Evolutionary conservation across 768 basidiomycete species (phyloP).

Genomic region (Scleroderma bovista): DNA sequence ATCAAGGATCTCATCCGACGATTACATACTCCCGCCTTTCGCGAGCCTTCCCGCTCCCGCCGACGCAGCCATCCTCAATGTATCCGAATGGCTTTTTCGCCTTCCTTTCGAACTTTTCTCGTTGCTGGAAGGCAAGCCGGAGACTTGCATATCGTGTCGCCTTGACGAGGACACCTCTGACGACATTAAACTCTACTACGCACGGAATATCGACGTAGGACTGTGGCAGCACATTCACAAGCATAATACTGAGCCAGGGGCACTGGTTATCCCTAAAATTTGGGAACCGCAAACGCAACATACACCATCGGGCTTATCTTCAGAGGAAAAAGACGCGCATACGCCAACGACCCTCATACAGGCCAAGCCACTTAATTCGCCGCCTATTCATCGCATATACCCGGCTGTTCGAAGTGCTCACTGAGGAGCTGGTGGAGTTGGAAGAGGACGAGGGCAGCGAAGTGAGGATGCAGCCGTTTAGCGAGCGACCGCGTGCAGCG

Average conservation of each 20-base stretch:
- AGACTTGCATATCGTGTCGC: slow-evolving; percentile 40
- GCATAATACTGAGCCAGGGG: slow-evolving; percentile 18
- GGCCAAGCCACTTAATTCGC: slow-evolving; percentile 40
- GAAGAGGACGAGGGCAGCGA: slow-evolving; percentile 60
- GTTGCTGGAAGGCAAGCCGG: slow-evolving; percentile 49
- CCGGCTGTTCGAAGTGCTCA: slow-evolving; percentile 73
- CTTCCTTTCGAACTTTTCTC: slow-evolving; percentile 47
- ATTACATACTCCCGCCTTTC: slow-evolving; percentile 54
- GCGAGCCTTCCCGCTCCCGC: slow-evolving; percentile 37
- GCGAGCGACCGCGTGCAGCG: slow-evolving; percentile 54
- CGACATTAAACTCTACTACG: slow-evolving; percentile 43
- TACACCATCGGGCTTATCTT: background rate
- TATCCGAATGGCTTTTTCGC: slow-evolving; percentile 51
- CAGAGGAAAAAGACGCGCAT: slow-evolving; percentile 19
- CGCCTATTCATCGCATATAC: slow-evolving; percentile 55
- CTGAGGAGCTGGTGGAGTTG: slow-evolving; percentile 70
- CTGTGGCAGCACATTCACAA: slow-evolving; percentile 40
- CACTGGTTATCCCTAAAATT: slow-evolving; percentile 34
- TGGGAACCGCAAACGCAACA: slow-evolving; percentile 28
- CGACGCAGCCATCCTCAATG: slow-evolving; percentile 45
- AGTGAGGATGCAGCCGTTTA: slow-evolving; percentile 58
- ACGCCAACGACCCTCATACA: slow-evolving; percentile 41
- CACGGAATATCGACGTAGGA: slow-evolving; percentile 50
- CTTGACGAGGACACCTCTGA: slow-evolving; percentile 44
- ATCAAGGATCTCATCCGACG: slow-evolving; percentile 65